phyloP scores from a whole-genome alignment of 768 basidiomycete species.

The Chalciporus piperatus region DNA sequence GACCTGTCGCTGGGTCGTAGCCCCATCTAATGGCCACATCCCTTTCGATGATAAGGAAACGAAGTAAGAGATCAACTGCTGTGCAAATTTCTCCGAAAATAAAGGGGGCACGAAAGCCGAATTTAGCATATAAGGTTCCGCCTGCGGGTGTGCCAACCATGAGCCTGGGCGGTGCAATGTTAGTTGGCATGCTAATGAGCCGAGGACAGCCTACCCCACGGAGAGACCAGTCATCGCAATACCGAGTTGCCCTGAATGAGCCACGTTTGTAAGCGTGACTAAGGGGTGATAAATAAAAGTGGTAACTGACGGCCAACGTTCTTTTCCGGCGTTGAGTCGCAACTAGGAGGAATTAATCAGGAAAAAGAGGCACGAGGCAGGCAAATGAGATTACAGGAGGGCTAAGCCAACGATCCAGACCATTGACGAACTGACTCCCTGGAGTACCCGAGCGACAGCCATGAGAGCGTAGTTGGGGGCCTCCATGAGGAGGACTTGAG shows the following conservation, averaged over 20 bases:
- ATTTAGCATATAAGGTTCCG: slow-evolving; percentile 49
- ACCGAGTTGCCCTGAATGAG: slow-evolving; percentile 51
- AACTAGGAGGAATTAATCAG: slow-evolving; percentile 37
- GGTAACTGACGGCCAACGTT: slow-evolving; percentile 46
- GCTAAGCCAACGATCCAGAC: slow-evolving; percentile 64
- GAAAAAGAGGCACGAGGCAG: not conserved
- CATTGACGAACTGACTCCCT: slow-evolving; percentile 58
- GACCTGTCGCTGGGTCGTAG: slow-evolving; percentile 36
- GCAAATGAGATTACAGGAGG: slow-evolving; percentile 41
- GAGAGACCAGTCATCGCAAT: slow-evolving; percentile 58
- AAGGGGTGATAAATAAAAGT: not conserved
- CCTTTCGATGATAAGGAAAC: slow-evolving; percentile 56
- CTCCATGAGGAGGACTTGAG: slow-evolving; percentile 63
- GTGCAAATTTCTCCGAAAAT: slow-evolving; percentile 49
- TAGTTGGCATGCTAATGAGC: not conserved
- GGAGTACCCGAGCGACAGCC: slow-evolving; percentile 56
- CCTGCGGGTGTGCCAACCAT: slow-evolving; percentile 58
- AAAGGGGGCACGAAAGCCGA: slow-evolving; percentile 62
- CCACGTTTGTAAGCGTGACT: not conserved
- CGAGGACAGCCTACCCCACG: slow-evolving; percentile 40
- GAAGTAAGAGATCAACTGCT: slow-evolving; percentile 48
- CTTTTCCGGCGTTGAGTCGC: slow-evolving; percentile 51
- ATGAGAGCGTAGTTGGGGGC: slow-evolving; percentile 55
- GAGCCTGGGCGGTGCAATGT: slow-evolving; percentile 32
- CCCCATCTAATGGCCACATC: slow-evolving; percentile 50